Base-by-base conservation (phyloP, 805 yeast genomes). In the Candida quercuum region DNA sequence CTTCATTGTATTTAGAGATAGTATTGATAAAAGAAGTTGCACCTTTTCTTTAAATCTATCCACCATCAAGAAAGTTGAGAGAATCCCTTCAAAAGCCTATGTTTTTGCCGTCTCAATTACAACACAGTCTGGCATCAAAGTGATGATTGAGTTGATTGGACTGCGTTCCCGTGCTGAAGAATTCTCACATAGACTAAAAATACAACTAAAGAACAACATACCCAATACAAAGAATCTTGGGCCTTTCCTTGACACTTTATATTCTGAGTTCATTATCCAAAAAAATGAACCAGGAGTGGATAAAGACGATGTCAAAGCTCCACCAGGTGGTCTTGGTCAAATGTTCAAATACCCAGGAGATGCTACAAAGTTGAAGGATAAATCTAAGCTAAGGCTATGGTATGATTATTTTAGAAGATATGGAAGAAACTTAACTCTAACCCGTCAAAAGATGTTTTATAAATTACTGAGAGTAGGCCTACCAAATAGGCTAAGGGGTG, bases 401-500 rank as follows among this genome's bases (percentile, higher is more conserved):
- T 87, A 86, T 54, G 97, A 91, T 52, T 83, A 85, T 51, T 84
- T 89, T 57, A 71, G 81, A 40, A 74, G 76, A 15, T 81, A 88
- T 51, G 99, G 99, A 21, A 70, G 95, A 33, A 88, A 89, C 52
- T 63, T 93, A 36, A 78, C 94, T 1, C 50, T 91, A 15, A 71
- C 86, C 1, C 74, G 78, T 33, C 86, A 83, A 39, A 86, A 79
- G 27, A 76, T 79, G 54, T 94, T 87, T 54, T 85, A 80, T 58
- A 85, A 84, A 52, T 71, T 93, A 35, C 73, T 93, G 8, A 71
- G 97, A 35, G 93, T 89, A 13, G 98, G 99, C 0, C 69, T 93
- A 18, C 98, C 98, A n/a, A 91, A 91, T 55, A 72, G 94, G 41
- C 66, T 93, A 37, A 72, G 99, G 47, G 99, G 99, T 27, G 99